Evolutionary conservation across 1,284 basidiomycete species (phyloP), one percentile per base, ranked within the genome.

Genomic region (Prillingera fragicola): DNA sequence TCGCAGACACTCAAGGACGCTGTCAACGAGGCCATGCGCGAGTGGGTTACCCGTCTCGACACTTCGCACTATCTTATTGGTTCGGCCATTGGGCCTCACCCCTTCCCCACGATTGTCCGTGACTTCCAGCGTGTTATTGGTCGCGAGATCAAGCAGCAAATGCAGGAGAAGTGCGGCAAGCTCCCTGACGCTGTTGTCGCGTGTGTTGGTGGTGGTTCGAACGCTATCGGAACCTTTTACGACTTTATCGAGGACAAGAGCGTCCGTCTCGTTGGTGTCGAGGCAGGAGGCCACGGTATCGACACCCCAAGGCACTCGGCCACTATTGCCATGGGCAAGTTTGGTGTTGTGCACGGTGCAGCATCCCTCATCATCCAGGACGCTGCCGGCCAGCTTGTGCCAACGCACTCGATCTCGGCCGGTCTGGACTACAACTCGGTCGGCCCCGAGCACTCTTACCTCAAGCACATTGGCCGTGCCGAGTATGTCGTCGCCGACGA

Each of bases 61-160:
- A 85, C 76, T 15, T 97, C 94, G 2, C 91, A 98, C 74, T 99
- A 97, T 75, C 81, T 96, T 54, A 88, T 98, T 55, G 95, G 95
- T 29, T 96, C 91, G 17, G 90, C 85, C 25, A 96, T 98, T 57
- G 95, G 95, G 7, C 95, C 95, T 14, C 94, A 97, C 70, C 95
- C 95, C 1, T 98, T 98, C 82, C 95, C 95, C 1, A 96, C 92
- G 25, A 88, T 99, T 50, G 94, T 99, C 35, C 84, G 94, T 43
- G 95, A 99, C 72, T 97, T 95, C 80, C 95, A 98, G 71, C 82
- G 85, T 55, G 80, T 98, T 39, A 98, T 99, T 56, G 87, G 94
- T 4, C 78, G 84, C 63, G 95, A 99, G 73, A 94, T 97, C 75
- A 96, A 92, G 73, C 73, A 76, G 39, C 95, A 98, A 72, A 67